phyloP scores from a whole-genome alignment of 2,329 filamentous ascomycete genomes.

The Septoria linicola region DNA sequence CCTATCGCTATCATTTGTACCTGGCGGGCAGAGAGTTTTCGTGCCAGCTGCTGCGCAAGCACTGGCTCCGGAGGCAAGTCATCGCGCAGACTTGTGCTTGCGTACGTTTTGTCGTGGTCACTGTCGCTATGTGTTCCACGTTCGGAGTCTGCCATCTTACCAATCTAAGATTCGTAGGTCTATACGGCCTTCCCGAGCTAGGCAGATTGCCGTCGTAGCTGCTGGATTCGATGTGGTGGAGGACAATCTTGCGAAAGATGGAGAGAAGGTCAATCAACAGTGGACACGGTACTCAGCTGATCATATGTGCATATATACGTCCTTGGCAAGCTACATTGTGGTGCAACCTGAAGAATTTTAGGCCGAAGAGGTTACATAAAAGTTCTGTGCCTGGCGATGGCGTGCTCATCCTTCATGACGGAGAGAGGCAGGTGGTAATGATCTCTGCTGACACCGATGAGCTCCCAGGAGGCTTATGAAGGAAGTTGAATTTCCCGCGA shows the following conservation, averaged over 20 bases:
- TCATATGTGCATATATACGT: neutral
- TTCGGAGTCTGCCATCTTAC: neutral
- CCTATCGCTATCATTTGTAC: constrained; percentile 68
- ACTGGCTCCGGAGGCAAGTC: constrained; percentile 18
- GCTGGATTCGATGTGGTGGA: neutral
- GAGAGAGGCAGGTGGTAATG: neutral
- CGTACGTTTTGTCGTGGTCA: neutral
- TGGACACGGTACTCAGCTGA: neutral
- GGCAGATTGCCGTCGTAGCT: neutral
- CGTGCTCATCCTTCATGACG: neutral
- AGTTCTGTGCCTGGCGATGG: neutral
- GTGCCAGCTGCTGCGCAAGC: constrained; percentile 41
- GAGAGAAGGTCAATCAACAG: neutral
- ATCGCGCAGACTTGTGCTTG: neutral
- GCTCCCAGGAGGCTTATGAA: neutral
- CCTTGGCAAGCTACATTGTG: neutral
- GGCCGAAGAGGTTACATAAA: neutral
- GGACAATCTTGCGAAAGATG: neutral
- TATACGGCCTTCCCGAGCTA: neutral
- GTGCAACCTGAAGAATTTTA: neutral
- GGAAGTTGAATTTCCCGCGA: neutral
- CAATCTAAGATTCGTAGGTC: neutral
- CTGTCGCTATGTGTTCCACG: neutral
- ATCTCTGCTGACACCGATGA: neutral
- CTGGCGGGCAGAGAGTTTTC: constrained; percentile 56